These are phyloP conservation scores for Calonectria hongkongensis DNA, from an alignment of 2,329 filamentous ascomycete genomes.

Conservation along the genomic window DNA sequence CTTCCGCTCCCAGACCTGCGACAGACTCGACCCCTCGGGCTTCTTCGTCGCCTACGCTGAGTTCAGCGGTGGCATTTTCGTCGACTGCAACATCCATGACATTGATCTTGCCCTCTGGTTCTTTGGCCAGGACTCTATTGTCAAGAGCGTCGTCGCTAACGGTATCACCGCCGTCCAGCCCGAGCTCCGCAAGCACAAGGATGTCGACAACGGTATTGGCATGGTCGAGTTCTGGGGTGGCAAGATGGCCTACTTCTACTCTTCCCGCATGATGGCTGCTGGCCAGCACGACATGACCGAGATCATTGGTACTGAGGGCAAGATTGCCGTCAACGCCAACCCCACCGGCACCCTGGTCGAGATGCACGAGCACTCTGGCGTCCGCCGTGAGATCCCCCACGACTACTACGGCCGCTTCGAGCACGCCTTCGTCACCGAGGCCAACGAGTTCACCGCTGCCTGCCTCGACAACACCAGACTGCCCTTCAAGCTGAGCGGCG, in stretches of 20 bases:
- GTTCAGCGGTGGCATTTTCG: constrained; percentile 81
- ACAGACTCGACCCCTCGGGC: constrained; percentile 78
- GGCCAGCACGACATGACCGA: constrained; percentile 82
- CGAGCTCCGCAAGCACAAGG: constrained; percentile 57
- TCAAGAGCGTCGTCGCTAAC: constrained; percentile 57
- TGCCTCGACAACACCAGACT: constrained; percentile 74
- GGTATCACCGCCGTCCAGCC: constrained; percentile 59
- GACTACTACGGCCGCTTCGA: constrained; percentile 80
- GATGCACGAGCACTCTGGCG: constrained; percentile 67
- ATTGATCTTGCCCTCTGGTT: constrained; percentile 67
- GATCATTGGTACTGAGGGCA: constrained; percentile 80
- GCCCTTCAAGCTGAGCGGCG: constrained; percentile 75
- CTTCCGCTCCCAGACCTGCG: constrained; percentile 80
- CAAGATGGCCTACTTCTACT: constrained; percentile 79
- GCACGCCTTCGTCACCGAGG: constrained; percentile 77
- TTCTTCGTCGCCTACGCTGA: constrained; percentile 82
- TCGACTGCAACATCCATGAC: constrained; percentile 83
- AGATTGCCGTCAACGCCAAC: constrained; percentile 76
- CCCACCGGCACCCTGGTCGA: constrained; percentile 74
- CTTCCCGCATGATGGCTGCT: constrained; percentile 80
- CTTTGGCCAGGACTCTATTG: constrained; percentile 57
- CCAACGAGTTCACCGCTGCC: constrained; percentile 77
- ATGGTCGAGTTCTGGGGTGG: constrained; percentile 80
- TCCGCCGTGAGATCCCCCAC: constrained; percentile 76
- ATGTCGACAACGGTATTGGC: constrained; percentile 64